Percentiles rank a stretch among this genome's conserved stretches.
Evolutionary conservation across 2,329 filamentous ascomycete genomes (phyloP).

Genomic region (Xylariales sp.): DNA sequence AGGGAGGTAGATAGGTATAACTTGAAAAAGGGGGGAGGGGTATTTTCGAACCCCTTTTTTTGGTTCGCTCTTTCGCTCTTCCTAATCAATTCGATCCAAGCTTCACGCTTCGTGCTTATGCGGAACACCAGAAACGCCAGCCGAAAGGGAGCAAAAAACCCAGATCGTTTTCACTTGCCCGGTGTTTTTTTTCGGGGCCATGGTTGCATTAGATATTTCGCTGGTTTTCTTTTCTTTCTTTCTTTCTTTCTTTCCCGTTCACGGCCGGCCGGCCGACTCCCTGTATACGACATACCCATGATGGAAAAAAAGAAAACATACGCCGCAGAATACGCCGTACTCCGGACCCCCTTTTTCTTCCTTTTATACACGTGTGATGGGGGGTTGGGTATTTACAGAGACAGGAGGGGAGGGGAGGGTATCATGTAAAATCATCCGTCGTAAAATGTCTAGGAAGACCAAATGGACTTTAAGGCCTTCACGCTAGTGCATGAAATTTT

Average conservation of each 20-base stretch:
- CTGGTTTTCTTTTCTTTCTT: not conserved
- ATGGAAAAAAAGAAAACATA: not conserved
- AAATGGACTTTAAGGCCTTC: not conserved
- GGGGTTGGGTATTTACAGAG: constrained; percentile 30
- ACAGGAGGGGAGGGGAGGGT: constrained; percentile 14
- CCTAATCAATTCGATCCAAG: not conserved
- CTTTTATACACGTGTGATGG: constrained; percentile 17
- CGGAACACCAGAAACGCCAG: constrained; percentile 26
- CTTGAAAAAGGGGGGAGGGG: constrained; percentile 30
- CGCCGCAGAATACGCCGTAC: not conserved
- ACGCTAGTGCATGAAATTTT: not conserved
- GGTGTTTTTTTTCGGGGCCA: constrained; percentile 4
- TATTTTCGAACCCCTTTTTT: constrained; percentile 40
- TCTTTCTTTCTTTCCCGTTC: not conserved
- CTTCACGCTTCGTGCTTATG: not conserved
- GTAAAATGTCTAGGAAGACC: constrained; percentile 2
- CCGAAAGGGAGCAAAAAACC: not conserved
- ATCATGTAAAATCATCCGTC: constrained; percentile 27
- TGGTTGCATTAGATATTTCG: not conserved
- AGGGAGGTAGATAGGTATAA: not conserved
- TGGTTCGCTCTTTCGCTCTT: not conserved
- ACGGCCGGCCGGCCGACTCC: not conserved
- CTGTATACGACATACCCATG: not conserved
- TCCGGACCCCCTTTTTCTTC: constrained; percentile 7
- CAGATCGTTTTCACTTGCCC: not conserved